phyloP scores from a whole-genome alignment of 2,329 filamentous ascomycete genomes.

The Pestalotiopsis sp. region DNA sequence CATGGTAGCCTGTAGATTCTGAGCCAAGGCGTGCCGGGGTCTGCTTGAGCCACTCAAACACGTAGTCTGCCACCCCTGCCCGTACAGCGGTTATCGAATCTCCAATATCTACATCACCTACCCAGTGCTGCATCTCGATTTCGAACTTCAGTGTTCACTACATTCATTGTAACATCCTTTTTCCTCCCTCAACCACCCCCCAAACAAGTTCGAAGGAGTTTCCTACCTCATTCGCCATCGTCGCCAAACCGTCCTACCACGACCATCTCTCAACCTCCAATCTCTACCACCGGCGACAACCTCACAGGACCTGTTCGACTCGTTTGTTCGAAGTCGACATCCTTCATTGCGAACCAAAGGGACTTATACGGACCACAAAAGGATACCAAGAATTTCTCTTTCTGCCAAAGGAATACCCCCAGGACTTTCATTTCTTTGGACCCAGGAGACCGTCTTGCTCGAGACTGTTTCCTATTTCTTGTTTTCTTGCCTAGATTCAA shows the following conservation, averaged over 20 bases:
- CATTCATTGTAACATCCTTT: conserved; percentile 17
- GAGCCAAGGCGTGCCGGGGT: conserved; percentile 27
- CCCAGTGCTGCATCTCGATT: conserved; percentile 29
- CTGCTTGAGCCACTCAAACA: conserved; percentile 36
- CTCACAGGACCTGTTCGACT: conserved; percentile 39
- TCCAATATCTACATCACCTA: conserved; percentile 35
- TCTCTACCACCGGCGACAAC: conserved; percentile 24
- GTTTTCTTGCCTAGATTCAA: conserved; percentile 21
- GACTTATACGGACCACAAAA: conserved; percentile 26
- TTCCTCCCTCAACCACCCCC: neutral
- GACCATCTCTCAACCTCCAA: conserved; percentile 12
- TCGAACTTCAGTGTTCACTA: conserved; percentile 21
- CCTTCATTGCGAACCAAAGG: conserved; percentile 16
- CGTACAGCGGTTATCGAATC: conserved; percentile 21
- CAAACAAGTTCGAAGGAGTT: conserved; percentile 12
- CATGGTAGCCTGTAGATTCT: conserved; percentile 25
- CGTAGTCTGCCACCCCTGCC: conserved; percentile 29
- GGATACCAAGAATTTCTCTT: conserved; percentile 20
- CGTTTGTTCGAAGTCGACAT: conserved; percentile 52
- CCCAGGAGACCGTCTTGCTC: conserved; percentile 32
- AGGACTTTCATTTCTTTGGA: conserved; percentile 30
- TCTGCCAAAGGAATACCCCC: conserved; percentile 18
- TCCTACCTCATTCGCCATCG: conserved; percentile 12
- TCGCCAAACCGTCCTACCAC: neutral
- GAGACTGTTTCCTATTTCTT: conserved; percentile 29